phyloP scores from a whole-genome alignment of 2,329 filamentous ascomycete species.

The Aureobasidium melanogenum region DNA sequence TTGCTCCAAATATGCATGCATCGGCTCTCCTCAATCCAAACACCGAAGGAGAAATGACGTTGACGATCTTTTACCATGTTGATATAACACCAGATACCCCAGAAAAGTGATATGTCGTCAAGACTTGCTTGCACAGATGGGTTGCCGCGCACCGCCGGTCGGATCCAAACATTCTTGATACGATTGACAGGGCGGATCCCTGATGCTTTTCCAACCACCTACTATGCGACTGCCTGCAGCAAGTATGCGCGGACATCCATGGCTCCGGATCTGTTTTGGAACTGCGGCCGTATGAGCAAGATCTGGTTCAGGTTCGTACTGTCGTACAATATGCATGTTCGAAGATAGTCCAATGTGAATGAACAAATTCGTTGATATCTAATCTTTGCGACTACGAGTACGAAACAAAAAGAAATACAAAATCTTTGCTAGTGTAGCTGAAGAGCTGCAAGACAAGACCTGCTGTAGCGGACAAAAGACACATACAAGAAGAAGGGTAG shows the following conservation, averaged over 20 bases:
- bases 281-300: background rate
- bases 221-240: background rate
- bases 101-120: constrained; percentile 10
- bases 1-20: background rate
- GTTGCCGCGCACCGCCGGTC: background rate
- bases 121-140: background rate
- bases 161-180: background rate
- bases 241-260: background rate
- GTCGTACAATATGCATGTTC: background rate
- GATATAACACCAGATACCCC: background rate
- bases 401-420: background rate
- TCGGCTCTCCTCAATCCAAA: constrained; percentile 4
- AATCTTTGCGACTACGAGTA: background rate
- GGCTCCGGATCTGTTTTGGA: background rate
- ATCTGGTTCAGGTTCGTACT: background rate
- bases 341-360: background rate
- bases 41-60: background rate
- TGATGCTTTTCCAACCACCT: background rate
- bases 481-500: background rate
- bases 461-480: background rate
- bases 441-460: background rate
- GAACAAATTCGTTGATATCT: constrained; percentile 7
- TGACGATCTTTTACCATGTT: constrained; percentile 3
- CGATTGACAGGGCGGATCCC: background rate
- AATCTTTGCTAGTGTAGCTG: background rate